Evolutionary conservation across 2,329 filamentous ascomycete genomes (phyloP).

Genomic region (Trematosphaeria pertusa): DNA sequence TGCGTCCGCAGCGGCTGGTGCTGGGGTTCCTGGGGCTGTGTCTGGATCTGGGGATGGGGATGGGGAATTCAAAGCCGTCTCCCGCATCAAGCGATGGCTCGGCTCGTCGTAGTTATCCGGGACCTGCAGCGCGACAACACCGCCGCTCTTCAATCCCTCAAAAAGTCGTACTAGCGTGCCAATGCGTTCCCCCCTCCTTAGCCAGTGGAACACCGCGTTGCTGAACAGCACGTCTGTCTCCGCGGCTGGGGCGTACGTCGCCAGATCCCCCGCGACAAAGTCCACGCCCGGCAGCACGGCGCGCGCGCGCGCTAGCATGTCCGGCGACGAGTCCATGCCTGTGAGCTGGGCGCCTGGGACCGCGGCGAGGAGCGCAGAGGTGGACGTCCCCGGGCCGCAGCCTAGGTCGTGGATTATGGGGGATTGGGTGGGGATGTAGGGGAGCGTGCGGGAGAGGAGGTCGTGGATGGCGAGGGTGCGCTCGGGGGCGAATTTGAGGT

Average conservation of each 20-base stretch:
- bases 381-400: conserved; percentile 68
- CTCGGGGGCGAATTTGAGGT: conserved; percentile 62
- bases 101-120: conserved; percentile 60
- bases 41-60: no score
- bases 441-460: conserved; percentile 57
- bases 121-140: conserved; percentile 62
- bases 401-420: conserved; percentile 64
- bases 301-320: conserved; percentile 62
- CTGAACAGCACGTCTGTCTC: conserved; percentile 55
- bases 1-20: no score
- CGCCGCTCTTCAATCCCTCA: conserved; percentile 49
- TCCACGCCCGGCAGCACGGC: conserved; percentile 48
- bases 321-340: conserved; percentile 62
- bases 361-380: conserved; percentile 54
- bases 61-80: conserved; percentile 41
- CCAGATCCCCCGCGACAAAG: conserved; percentile 58
- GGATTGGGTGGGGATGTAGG: conserved; percentile 32
- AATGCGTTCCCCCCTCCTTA: conserved; percentile 54
- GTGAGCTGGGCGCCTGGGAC: conserved; percentile 58
- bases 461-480: conserved; percentile 62
- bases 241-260: conserved; percentile 45
- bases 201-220: conserved; percentile 68
- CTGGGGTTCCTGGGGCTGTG: no score
- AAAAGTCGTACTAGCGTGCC: conserved; percentile 55
- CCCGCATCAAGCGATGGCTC: conserved; percentile 60